These are phyloP conservation scores for Lupinus albus DNA, from an alignment of 306 rosid genomes.

Conservation along the genomic window DNA sequence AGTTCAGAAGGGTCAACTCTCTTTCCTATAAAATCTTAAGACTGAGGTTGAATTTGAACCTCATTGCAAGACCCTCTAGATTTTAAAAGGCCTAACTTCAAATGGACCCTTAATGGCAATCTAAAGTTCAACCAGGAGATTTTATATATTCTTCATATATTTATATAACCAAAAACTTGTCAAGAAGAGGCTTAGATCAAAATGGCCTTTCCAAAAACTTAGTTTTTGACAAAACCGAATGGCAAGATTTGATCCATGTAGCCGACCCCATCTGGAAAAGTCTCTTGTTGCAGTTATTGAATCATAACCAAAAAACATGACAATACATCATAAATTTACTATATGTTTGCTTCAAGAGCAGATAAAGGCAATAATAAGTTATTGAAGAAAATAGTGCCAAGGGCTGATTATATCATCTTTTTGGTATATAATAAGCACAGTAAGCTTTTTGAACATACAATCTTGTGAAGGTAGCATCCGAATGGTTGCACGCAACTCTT, in stretches of 20 bases:
- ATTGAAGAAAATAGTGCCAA: slow-evolving; percentile 6
- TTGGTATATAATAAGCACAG: slow-evolving; percentile 23
- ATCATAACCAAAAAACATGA: slow-evolving; percentile 5
- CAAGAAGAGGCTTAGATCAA: not conserved
- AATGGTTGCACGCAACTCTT: slow-evolving; percentile 83
- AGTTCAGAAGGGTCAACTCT: not conserved
- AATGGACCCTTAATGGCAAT: not conserved
- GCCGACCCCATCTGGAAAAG: not conserved
- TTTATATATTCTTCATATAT: not conserved
- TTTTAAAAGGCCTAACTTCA: not conserved
- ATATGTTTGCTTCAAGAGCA: not conserved
- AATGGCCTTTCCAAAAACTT: not conserved
- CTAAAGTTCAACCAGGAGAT: slow-evolving; percentile 23
- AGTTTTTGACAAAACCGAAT: not conserved
- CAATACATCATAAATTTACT: not conserved
- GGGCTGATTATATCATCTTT: slow-evolving; percentile 4
- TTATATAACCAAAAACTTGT: not conserved
- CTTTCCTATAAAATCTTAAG: not conserved
- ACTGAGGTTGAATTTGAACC: not conserved
- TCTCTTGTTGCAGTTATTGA: not conserved
- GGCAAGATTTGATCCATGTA: not conserved
- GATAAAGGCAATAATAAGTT: not conserved
- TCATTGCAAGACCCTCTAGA: slow-evolving; percentile 2
- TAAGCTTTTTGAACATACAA: slow-evolving; percentile 54
- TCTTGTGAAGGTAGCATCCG: slow-evolving; percentile 92